Percentiles rank a stretch among this genome's conserved stretches.
Evolutionary conservation across 2,329 filamentous ascomycete species (phyloP).

Genomic region (Aspergillus sp.): DNA sequence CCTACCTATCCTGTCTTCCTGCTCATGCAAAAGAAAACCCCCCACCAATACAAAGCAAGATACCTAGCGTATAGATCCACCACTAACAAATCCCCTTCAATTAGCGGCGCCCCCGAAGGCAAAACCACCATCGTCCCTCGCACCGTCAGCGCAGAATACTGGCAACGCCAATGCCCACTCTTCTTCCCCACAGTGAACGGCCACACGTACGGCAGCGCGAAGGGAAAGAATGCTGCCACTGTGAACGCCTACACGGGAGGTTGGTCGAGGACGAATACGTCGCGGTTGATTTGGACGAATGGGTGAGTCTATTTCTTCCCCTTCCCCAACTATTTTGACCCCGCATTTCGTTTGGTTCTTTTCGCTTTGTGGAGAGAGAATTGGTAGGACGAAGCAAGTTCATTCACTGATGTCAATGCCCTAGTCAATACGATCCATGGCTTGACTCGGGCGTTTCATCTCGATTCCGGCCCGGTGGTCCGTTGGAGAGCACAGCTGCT

Average conservation of each 20-base stretch:
- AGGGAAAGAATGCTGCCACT: slow-evolving; percentile 20
- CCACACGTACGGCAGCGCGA: not conserved
- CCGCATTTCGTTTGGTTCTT: no score
- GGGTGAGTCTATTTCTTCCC: slow-evolving; percentile 38
- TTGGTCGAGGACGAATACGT: slow-evolving; percentile 54
- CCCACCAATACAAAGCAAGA: no score
- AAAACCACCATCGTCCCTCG: slow-evolving; percentile 53
- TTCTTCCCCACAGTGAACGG: slow-evolving; percentile 43
- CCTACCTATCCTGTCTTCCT: slow-evolving; percentile 13
- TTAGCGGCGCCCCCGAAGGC: slow-evolving; percentile 43
- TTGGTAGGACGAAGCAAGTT: not conserved
- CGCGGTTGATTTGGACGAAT: slow-evolving; percentile 59
- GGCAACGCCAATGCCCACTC: slow-evolving; percentile 54
- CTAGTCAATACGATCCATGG: not conserved
- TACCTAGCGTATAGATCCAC: no score
- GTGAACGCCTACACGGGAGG: slow-evolving; percentile 58
- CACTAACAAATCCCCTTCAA: not conserved
- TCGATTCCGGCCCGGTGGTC: not conserved
- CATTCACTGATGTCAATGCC: not conserved
- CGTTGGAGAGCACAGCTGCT: slow-evolving; percentile 44
- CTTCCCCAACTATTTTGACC: no score
- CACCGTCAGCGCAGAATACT: slow-evolving; percentile 53
- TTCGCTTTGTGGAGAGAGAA: not conserved
- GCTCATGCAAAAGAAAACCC: no score
- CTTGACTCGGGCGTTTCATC: not conserved